Base-by-base conservation (phyloP, 1,284 basidiomycete species). In the Ustilago bromivora region DNA sequence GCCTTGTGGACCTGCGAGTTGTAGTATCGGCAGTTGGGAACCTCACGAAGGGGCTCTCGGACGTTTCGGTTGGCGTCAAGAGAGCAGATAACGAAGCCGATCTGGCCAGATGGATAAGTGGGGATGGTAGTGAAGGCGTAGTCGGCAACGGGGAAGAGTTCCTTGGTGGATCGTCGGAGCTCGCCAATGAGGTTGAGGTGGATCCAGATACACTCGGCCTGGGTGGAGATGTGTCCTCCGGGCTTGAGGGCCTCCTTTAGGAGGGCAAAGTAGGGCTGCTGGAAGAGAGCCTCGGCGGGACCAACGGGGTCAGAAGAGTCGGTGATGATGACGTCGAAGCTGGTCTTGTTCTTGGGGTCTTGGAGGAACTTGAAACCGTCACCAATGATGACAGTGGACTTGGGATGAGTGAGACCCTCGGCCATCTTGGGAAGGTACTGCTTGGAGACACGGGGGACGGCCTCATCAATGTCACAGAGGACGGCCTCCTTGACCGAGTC, bases 291-390 rank as follows among this genome's bases (percentile, higher is more conserved):
- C 69, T 92, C 92, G 59, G 96, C 96, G 53, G 96, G 96, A 47
- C 97, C 96, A 71, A 98, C 95, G 55, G 97, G 96, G 88, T 99
- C 97, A 31, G 96, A 98, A 43, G 96, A 98, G 88, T 99, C 96
- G 65, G 86, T 99, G 89, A 99, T 93, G 89, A 99, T 98, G 78
- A 94, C 94, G 86, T 99, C 96, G 91, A 98, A 99, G 60, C 80
- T 71, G 49, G 61, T 82, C 75, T 92, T 92, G 77, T 92, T 89
- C 84, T 93, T 91, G 88, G 96, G 93, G 73, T 94, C 92, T 53
- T 93, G 91, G 66, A 99, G 91, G 90, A 96, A 99, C 86, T 94
- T 94, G 91, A 98, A 98, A 64, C 96, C 96, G 84, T 99, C 96
- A 58, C 96, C 96, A 82, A 99, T 92, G 88, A 91, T 90, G 76